phyloP scores from a whole-genome alignment of 2,329 filamentous ascomycete species.

The Penicillium sp. region DNA sequence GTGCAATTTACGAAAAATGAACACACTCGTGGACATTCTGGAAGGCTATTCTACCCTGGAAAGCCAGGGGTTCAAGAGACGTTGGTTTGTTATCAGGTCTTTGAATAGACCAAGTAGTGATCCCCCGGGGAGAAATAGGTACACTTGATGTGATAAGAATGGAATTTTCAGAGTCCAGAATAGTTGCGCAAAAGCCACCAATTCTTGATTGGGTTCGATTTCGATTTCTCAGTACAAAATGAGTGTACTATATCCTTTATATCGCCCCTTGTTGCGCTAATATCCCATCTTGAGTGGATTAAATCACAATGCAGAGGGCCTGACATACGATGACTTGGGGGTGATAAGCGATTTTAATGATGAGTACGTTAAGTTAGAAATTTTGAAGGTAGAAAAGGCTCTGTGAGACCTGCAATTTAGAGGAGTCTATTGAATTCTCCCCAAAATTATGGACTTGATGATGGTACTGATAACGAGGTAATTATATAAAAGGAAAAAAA shows the following conservation, averaged over 20 bases:
- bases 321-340: background rate
- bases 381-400: too few species aligned
- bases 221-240: background rate
- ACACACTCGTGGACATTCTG: background rate
- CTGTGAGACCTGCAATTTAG: background rate
- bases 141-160: background rate
- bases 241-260: background rate
- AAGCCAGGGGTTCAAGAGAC: background rate
- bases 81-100: background rate
- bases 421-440: too few species aligned
- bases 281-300: too few species aligned
- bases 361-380: background rate
- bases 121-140: background rate
- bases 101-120: background rate
- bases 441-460: too few species aligned
- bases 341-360: background rate
- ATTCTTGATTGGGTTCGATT: background rate
- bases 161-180: too few species aligned
- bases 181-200: background rate
- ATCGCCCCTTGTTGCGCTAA: background rate
- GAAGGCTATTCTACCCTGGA: background rate
- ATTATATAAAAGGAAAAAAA: too few species aligned
- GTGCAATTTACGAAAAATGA: too few species aligned
- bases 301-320: too few species aligned
- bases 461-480: too few species aligned